phyloP scores from a whole-genome alignment of 192 early-diverging fungal species.

The Piromyces sp. region DNA sequence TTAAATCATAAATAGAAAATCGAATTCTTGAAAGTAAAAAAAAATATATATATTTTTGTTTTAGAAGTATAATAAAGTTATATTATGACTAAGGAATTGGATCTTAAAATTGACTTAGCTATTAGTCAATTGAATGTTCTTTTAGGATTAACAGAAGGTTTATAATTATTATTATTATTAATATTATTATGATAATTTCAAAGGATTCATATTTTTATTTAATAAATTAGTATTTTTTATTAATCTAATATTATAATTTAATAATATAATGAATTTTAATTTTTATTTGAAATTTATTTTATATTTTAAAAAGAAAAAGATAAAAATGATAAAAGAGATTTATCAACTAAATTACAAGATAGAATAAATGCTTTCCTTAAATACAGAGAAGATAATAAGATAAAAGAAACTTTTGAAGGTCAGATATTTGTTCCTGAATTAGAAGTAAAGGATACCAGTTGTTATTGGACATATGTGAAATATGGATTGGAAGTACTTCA shows the following conservation, averaged over 20 bases:
- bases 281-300: too few species aligned
- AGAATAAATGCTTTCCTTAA: neutral
- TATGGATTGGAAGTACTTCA: neutral
- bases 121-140: neutral
- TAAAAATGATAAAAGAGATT: neutral
- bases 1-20: too few species aligned
- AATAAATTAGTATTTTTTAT: too few species aligned
- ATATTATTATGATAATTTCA: too few species aligned
- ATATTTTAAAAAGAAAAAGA: neutral
- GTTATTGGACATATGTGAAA: neutral
- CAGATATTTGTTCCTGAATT: neutral
- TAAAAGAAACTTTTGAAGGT: neutral
- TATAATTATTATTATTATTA: neutral
- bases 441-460: neutral
- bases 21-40: too few species aligned
- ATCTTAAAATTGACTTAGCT: neutral
- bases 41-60: too few species aligned
- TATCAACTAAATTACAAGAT: neutral
- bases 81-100: neutral
- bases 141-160: neutral
- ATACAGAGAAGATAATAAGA: neutral
- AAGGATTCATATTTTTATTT: too few species aligned
- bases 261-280: too few species aligned
- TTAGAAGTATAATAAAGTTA: too few species aligned
- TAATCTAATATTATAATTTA: too few species aligned